Conservation (phyloP, 345 rosid species). For the Eucalyptus albens region DNA sequence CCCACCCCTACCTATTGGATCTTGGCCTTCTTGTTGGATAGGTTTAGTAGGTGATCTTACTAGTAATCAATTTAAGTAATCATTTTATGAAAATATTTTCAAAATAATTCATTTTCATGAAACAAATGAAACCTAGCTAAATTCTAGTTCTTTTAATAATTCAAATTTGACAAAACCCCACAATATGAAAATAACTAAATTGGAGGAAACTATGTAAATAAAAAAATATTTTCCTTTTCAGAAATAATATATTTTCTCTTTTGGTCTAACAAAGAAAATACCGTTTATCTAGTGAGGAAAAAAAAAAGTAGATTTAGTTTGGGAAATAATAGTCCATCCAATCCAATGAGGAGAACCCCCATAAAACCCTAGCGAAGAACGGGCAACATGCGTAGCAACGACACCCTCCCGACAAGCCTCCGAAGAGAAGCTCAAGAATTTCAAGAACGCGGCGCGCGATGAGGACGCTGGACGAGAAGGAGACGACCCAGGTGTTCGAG, state of each 20-base stretch:
- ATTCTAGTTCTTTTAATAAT: neutral
- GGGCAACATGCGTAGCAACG: neutral
- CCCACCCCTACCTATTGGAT: fast-evolving
- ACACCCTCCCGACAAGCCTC: neutral
- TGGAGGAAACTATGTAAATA: neutral
- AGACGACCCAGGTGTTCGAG: conserved; percentile 79
- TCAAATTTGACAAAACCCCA: neutral
- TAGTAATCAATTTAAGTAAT: fast-evolving
- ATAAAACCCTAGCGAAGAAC: neutral
- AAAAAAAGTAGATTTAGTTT: neutral
- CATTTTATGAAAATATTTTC: too few relatives aligned
- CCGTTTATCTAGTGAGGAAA: neutral
- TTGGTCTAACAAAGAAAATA: neutral
- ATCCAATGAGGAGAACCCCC: neutral
- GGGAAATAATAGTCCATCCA: neutral
- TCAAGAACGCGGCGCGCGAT: neutral
- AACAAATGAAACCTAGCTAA: neutral
- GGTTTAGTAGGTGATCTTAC: fast-evolving
- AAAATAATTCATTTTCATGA: too few relatives aligned
- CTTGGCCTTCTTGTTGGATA: too few relatives aligned
- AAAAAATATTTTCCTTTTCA: too few relatives aligned
- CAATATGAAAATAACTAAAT: fast-evolving
- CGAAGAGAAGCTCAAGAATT: neutral
- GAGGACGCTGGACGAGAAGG: conserved; percentile 82
- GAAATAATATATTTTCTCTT: too few relatives aligned